Evolutionary conservation across 2,329 filamentous ascomycete species (phyloP).

Genomic region (Raffaelea albimanens): DNA sequence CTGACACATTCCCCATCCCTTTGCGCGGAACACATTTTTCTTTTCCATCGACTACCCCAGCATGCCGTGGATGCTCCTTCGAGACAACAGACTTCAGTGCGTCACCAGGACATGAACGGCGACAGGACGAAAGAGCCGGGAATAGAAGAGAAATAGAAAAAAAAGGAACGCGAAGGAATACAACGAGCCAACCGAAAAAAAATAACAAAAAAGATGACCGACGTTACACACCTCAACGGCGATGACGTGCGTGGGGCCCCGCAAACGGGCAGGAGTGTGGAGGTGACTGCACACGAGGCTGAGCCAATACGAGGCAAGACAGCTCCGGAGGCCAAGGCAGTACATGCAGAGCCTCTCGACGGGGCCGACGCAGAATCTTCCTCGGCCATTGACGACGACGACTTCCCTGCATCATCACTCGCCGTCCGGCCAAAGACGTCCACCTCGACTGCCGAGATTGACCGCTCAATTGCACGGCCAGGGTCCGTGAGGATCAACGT

Average conservation of each 20-base stretch:
- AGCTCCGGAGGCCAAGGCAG: no score
- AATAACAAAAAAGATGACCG: background rate
- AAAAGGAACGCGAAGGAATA: background rate
- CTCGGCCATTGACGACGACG: background rate
- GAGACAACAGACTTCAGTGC: background rate
- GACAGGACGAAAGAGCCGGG: background rate
- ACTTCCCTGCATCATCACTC: background rate
- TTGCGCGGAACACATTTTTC: no score
- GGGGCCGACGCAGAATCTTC: background rate
- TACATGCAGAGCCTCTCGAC: no score
- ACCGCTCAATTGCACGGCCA: conserved; percentile 51
- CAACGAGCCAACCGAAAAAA: background rate
- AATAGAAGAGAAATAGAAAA: background rate
- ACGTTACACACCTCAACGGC: no score
- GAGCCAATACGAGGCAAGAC: no score
- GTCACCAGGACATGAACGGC: background rate
- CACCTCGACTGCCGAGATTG: conserved; percentile 47
- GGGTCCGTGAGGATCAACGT: conserved; percentile 89
- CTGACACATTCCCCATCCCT: no score
- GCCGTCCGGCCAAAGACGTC: conserved; percentile 24
- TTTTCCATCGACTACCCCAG: background rate
- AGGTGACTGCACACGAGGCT: background rate
- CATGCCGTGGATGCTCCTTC: background rate
- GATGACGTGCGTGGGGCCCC: background rate
- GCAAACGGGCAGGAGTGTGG: background rate